Conservation (phyloP, 1,284 basidiomycete genomes). For the Tilletia horrida region DNA sequence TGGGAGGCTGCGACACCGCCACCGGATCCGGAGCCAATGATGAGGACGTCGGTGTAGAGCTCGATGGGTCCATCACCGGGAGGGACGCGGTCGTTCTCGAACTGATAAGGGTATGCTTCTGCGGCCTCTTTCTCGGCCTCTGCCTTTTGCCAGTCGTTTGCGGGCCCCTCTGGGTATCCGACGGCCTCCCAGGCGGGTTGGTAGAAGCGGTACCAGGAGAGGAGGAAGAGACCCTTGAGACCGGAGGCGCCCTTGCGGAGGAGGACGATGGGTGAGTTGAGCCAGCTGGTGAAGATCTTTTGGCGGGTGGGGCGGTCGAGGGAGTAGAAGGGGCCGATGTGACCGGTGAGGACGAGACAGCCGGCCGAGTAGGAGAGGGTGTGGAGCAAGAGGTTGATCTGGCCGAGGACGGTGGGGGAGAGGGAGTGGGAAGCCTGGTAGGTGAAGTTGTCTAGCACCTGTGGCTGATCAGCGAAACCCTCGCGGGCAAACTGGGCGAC, state of each 20-base stretch:
- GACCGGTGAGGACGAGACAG: constrained; percentile 42
- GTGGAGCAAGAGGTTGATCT: constrained; percentile 43
- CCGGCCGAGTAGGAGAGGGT: constrained; percentile 44
- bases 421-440: constrained; percentile 38
- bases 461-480: constrained; percentile 40
- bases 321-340: constrained; percentile 43
- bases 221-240: constrained; percentile 39
- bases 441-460: constrained; percentile 41
- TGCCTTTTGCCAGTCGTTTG: constrained; percentile 42
- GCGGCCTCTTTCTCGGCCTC: constrained; percentile 24
- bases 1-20: constrained; percentile 56
- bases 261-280: constrained; percentile 37
- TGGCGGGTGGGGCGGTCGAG: constrained; percentile 33
- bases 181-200: constrained; percentile 46
- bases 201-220: constrained; percentile 47
- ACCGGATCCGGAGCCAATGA: constrained; percentile 59
- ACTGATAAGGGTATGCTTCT: constrained; percentile 39
- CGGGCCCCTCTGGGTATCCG: constrained; percentile 46
- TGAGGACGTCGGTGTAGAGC: constrained; percentile 49
- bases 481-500: constrained; percentile 37
- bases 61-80: constrained; percentile 37
- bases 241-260: constrained; percentile 48
- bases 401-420: constrained; percentile 32
- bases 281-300: constrained; percentile 38
- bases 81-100: constrained; percentile 44